Percentiles rank a stretch among this genome's conserved stretches.
These are phyloP conservation scores for Suhomyces tanzawaensis DNA, from an alignment of 805 yeast species.

Conservation along the genomic window DNA sequence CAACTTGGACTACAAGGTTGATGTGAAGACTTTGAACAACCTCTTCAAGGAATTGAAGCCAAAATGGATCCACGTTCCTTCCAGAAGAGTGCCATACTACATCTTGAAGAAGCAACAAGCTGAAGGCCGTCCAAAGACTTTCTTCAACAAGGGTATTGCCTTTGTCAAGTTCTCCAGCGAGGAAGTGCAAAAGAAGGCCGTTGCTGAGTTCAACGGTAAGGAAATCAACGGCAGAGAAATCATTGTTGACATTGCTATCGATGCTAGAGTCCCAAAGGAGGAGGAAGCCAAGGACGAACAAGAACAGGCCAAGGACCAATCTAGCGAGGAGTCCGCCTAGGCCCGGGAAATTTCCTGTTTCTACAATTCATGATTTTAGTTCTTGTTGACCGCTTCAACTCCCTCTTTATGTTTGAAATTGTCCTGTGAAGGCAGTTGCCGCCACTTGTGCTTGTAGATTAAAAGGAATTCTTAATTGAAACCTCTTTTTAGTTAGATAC, in stretches of 20 bases:
- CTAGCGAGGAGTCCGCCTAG: neutral
- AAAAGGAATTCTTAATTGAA: slow-evolving; percentile 14
- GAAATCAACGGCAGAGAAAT: slow-evolving; percentile 64
- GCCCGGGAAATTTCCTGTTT: slow-evolving; percentile 5
- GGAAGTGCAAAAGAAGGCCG: slow-evolving; percentile 68
- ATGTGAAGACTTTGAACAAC: slow-evolving; percentile 43
- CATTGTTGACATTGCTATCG: slow-evolving; percentile 71
- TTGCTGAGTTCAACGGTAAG: slow-evolving; percentile 65
- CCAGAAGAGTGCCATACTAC: slow-evolving; percentile 44
- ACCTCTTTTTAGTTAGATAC: slow-evolving; percentile 7
- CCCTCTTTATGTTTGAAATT: neutral
- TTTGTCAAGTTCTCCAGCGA: slow-evolving; percentile 59
- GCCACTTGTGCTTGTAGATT: neutral
- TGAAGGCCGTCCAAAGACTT: slow-evolving; percentile 37
- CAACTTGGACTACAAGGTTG: slow-evolving; percentile 53
- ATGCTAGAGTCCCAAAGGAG: slow-evolving; percentile 36
- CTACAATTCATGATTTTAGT: slow-evolving; percentile 6
- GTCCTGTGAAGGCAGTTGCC: neutral
- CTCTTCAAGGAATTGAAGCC: slow-evolving; percentile 51
- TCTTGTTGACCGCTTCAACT: slow-evolving; percentile 2
- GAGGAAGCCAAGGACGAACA: neutral
- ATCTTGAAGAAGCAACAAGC: slow-evolving; percentile 44
- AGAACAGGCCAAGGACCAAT: neutral
- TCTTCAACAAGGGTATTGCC: slow-evolving; percentile 63
- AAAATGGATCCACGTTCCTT: slow-evolving; percentile 59